Evolutionary conservation across 2,329 filamentous ascomycete genomes (phyloP).

Genomic region (Talaromyces sp.): DNA sequence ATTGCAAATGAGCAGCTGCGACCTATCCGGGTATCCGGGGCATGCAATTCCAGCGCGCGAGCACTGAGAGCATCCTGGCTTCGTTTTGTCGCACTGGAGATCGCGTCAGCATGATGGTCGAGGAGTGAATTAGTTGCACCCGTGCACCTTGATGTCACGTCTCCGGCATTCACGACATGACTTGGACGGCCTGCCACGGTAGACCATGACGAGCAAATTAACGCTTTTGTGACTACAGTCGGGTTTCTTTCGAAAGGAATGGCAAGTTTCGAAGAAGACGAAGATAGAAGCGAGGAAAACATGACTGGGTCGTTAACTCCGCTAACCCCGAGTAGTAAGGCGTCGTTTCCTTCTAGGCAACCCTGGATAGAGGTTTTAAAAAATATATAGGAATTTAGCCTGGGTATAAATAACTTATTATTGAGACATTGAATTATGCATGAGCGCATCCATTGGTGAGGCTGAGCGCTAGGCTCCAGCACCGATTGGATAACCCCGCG

Average conservation of each 20-base stretch:
- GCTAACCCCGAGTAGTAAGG: background rate
- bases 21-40: constrained; percentile 4
- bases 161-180: constrained; percentile 7
- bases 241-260: background rate
- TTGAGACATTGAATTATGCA: background rate
- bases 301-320: background rate
- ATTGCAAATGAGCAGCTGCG: constrained; percentile 3
- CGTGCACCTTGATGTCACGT: constrained; percentile 5
- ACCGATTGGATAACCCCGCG: background rate
- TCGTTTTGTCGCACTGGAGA: constrained; percentile 5
- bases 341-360: background rate
- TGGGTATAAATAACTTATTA: background rate
- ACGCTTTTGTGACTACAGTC: no score
- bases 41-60: constrained; percentile 1
- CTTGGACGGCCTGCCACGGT: constrained; percentile 7
- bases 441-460: background rate
- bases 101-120: background rate
- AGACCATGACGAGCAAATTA: background rate
- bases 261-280: background rate
- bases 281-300: background rate
- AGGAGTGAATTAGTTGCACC: background rate
- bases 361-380: background rate
- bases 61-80: constrained; percentile 6
- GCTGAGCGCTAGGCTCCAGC: background rate
- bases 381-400: background rate